These are phyloP conservation scores for Sporothrix variecibatus DNA, from an alignment of 2,329 filamentous ascomycete genomes.

Conservation along the genomic window DNA sequence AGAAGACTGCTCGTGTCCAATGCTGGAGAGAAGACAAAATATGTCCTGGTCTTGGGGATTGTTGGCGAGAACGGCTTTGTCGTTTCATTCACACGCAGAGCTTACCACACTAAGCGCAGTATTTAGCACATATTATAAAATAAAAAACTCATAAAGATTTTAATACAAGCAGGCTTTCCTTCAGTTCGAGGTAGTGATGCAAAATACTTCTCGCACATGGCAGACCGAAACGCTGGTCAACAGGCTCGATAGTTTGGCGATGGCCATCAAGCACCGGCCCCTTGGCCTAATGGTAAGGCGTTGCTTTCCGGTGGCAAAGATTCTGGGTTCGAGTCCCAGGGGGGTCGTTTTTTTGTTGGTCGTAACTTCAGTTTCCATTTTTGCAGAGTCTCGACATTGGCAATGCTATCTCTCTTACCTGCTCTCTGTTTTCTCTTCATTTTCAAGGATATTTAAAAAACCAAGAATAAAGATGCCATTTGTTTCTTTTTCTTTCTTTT, in stretches of 20 bases:
- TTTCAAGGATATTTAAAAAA: no score
- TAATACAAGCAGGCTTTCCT: not conserved
- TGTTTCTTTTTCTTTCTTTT: not conserved
- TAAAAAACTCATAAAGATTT: slow-evolving; percentile 12
- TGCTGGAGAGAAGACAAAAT: not conserved
- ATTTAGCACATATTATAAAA: not conserved
- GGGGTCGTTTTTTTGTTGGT: not conserved
- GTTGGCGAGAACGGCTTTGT: not conserved
- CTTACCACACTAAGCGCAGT: not conserved
- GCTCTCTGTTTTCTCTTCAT: not conserved
- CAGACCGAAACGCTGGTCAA: not conserved
- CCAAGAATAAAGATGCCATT: no score
- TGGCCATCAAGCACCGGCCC: not conserved
- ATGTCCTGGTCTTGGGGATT: not conserved
- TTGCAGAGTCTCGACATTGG: not conserved
- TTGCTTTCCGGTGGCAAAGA: slow-evolving; percentile 14
- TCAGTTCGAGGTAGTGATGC: not conserved
- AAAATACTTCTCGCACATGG: not conserved
- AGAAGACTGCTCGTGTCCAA: not conserved
- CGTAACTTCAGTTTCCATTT: not conserved
- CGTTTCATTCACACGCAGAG: not conserved
- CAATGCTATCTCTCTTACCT: not conserved
- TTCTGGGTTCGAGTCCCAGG: slow-evolving; percentile 14
- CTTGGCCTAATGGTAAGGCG: slow-evolving; percentile 12
- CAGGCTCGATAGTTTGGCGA: not conserved